Evolutionary conservation across 768 basidiomycete species (phyloP), one percentile per base, ranked within the genome.

Genomic region (Lentinus tigrinus): DNA sequence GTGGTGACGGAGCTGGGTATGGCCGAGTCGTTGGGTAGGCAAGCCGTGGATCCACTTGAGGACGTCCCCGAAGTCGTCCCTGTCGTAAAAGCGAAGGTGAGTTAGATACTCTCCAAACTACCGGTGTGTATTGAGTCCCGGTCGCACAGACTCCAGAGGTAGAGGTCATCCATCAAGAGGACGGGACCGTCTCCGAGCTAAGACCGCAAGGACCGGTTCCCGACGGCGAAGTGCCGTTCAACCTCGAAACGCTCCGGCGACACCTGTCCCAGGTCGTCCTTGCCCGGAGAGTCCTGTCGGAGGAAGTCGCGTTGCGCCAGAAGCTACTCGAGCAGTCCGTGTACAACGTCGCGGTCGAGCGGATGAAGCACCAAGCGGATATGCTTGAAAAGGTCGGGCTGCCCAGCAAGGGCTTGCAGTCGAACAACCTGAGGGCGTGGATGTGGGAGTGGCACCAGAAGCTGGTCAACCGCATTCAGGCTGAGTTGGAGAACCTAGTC

Each of bases 371-470:
- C 54, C 83, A 92, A 65, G 73, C 80, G 9, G 78, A 86, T 56
- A 49, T 78, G 1, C 80, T 93, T 51, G 77, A 81, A 5, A 74
- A 79, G 27, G 75, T 88, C 17, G 87, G 87, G 14, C 63, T 91
- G 23, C 79, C 70, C 26, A 77, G 74, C 57, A 73, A 72, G 19
- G 72, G 74, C 9, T 72, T 85, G 52, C 76, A 75, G 43, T 72
- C 75, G 27, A 73, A 74, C 16, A 79, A 84, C 61, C 74, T 95
- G 24, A 85, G 86, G 62, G 70, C 73, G 39, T 89, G 88, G 89
- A 92, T 96, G 90, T 93, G 89, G 88, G 75, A 82, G 7, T 96
- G 93, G 93, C 88, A 93, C 65, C 65, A 72, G 17, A 78, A 80
- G 60, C 77, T 95, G n/a, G 71, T 77, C 27, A 68, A 47, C 4